Conservation (phyloP, 768 basidiomycete genomes). For the Tremella fuciformis region DNA sequence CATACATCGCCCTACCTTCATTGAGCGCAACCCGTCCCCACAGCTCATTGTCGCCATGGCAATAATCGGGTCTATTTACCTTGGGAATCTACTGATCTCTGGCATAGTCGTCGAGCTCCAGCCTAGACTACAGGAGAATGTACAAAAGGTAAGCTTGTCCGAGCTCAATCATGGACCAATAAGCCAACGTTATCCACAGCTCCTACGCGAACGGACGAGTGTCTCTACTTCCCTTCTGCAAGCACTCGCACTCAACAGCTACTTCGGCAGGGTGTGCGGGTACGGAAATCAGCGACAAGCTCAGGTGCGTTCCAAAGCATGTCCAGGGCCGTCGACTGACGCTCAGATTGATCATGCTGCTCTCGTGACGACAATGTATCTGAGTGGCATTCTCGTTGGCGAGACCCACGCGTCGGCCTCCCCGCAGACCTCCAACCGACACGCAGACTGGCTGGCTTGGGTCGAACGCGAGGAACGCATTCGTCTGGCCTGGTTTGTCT, state of each 20-base stretch:
- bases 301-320: constrained; percentile 7
- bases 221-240: constrained; percentile 1
- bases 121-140: constrained; percentile 5
- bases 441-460: constrained; percentile 9
- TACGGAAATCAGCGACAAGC: constrained; percentile 2
- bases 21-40: constrained; percentile 3
- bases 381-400: constrained; percentile 8
- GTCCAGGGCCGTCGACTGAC: not conserved
- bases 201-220: not conserved
- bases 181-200: constrained; percentile 9
- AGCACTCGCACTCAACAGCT: constrained; percentile 8
- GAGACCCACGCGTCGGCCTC: not conserved
- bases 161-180: too few relatives aligned
- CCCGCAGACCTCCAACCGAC: not conserved
- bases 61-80: constrained; percentile 7
- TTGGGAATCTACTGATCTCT: not conserved
- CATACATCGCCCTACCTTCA: constrained; percentile 12
- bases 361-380: not conserved
- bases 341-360: constrained; percentile 9
- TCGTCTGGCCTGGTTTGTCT: constrained; percentile 10
- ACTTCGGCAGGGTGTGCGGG: constrained; percentile 10
- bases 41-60: constrained; percentile 9
- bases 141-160: constrained; percentile 8
- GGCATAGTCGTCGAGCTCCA: constrained; percentile 1
- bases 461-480: constrained; percentile 10